Conservation (phyloP, 2,329 filamentous ascomycete species). For the Sarocladiaceae sp. region DNA sequence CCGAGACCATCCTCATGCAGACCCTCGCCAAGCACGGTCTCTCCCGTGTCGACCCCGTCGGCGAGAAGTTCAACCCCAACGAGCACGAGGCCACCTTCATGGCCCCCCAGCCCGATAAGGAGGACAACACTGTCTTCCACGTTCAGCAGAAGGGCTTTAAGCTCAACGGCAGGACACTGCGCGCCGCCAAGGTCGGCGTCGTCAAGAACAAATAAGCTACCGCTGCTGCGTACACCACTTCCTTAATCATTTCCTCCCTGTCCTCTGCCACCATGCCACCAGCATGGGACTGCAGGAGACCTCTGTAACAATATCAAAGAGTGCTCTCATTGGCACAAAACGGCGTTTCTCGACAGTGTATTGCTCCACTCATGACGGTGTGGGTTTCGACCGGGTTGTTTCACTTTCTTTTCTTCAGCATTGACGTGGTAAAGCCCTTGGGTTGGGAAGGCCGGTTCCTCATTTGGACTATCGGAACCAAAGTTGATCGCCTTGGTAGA, state of each 20-base stretch:
- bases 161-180: constrained; percentile 82
- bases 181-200: constrained; percentile 92
- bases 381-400: constrained; percentile 10
- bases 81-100: constrained; percentile 95
- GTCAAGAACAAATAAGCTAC: constrained; percentile 65
- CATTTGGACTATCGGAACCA: no score
- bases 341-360: constrained; percentile 21
- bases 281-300: no score
- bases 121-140: constrained; percentile 84
- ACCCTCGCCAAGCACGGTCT: constrained; percentile 93
- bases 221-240: background rate
- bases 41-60: constrained; percentile 76
- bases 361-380: constrained; percentile 40
- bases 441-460: background rate
- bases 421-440: no score
- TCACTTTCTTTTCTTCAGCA: constrained; percentile 1
- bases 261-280: no score
- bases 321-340: constrained; percentile 3
- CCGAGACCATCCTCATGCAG: constrained; percentile 76
- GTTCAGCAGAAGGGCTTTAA: constrained; percentile 95
- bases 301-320: constrained; percentile 6
- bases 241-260: no score
- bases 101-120: constrained; percentile 78
- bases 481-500: background rate
- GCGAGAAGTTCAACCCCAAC: constrained; percentile 92